Evolutionary conservation across 2,329 filamentous ascomycete species (phyloP), one percentile per base, ranked within the genome.

Genomic region (Microsporum canis): DNA sequence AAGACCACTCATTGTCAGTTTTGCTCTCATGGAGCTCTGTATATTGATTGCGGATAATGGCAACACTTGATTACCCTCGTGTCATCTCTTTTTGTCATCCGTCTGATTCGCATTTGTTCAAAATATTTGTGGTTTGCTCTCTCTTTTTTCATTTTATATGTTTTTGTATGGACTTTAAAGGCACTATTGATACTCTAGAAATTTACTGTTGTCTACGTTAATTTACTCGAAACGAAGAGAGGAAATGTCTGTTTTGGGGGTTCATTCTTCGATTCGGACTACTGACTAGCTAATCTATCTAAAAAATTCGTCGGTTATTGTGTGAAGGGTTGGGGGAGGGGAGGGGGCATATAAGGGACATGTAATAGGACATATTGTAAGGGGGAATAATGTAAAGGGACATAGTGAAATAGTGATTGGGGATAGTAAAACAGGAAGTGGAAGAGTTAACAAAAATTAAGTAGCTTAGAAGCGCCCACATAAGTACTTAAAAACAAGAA

Each of bases 1-100:
- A 57, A 29, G 36, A 57, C 39, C 17, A 31, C 55, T n/a, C 55
- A 57, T 41, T 36, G 12, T 55, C 51, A 36, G 31, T 55, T 34
- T 55, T 57, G 55, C 55, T 57, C 55, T 57, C 36, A 34, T 55
- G 7, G 55, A 41, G 55, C 55, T 36, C 55, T 57, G 55, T 57
- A 57, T 57, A 57, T 57, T 57, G 55, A 57, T 57, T 57, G 55
- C 29, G 55, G 23, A 41, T 57, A 14, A 17, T 43, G 34, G 36
- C 39, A 43, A 43, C 55, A 14, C 36, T 39, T 29, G 34, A 57
- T 43, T 43, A 6, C 34, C 55, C 8, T 57, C 5, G 51, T 38
- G 51, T 55, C 33, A 36, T 23, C 49, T 51, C 10, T 51, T 55
- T 17, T 55, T 31, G 31, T 55, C 51, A 55, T 43, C 55, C 55